These are phyloP conservation scores for Straminergon stramineum DNA, from an alignment of 225 moss, liverwort and hornwort genomes.

Conservation along the genomic window DNA sequence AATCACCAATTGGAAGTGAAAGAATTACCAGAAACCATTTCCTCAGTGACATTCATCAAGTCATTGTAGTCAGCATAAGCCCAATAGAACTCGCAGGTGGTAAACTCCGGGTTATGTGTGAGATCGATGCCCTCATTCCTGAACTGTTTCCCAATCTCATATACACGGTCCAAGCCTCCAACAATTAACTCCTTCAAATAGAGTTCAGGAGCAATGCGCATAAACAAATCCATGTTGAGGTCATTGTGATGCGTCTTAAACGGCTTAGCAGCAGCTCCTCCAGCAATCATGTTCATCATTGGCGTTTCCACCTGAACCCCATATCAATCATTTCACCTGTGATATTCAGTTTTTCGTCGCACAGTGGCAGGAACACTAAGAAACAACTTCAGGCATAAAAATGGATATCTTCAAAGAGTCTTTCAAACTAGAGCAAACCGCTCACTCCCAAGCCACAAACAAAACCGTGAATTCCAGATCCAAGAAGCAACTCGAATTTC, in stretches of 20 bases:
- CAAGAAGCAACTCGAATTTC: not conserved
- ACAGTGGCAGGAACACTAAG: not conserved
- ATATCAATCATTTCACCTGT: constrained; percentile 37
- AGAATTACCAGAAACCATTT: constrained; percentile 66
- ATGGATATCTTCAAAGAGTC: not conserved
- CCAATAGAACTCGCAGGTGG: constrained; percentile 97
- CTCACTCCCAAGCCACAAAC: not conserved
- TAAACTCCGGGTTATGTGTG: constrained; percentile 94
- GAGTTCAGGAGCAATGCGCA: constrained; percentile 93
- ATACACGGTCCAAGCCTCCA: constrained; percentile 91
- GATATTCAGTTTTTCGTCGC: not conserved
- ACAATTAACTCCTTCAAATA: constrained; percentile 80
- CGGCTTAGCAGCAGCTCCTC: constrained; percentile 90
- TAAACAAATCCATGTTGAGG: constrained; percentile 75
- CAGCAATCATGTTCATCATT: constrained; percentile 97
- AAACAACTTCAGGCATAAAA: not conserved
- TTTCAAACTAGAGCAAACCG: not conserved
- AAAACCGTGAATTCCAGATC: not conserved
- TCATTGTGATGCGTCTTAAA: constrained; percentile 97
- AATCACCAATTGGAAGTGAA: not conserved
- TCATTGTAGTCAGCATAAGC: constrained; percentile 94
- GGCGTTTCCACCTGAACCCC: constrained; percentile 82
- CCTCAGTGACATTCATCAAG: constrained; percentile 78
- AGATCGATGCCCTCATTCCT: constrained; percentile 95
- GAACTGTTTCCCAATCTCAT: constrained; percentile 96